These are phyloP conservation scores for Paraphaeosphaeria sporulosa DNA, from an alignment of 2,329 filamentous ascomycete genomes.

Conservation along the genomic window DNA sequence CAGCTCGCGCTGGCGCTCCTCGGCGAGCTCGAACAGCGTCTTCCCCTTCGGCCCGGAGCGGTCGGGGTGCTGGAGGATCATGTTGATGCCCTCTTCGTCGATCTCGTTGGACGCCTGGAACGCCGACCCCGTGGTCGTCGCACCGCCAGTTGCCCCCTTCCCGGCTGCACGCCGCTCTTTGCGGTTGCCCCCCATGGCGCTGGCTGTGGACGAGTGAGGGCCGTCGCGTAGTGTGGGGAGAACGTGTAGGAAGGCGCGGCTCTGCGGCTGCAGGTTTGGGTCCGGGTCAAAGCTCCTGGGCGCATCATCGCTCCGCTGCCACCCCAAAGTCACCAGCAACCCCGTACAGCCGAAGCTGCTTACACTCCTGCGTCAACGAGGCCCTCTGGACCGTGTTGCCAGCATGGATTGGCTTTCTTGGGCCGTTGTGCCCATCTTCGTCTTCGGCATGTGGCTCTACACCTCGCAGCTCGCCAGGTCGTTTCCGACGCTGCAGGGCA, in stretches of 20 bases:
- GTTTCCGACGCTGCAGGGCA: constrained; percentile 76
- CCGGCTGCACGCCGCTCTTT: constrained; percentile 54
- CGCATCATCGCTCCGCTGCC: constrained; percentile 4
- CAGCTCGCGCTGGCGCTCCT: constrained; percentile 62
- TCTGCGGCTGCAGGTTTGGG: constrained; percentile 20
- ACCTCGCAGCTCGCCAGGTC: constrained; percentile 54
- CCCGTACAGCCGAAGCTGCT: background rate
- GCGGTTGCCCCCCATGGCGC: constrained; percentile 50
- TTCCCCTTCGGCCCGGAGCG: constrained; percentile 66
- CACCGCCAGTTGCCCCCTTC: constrained; percentile 41
- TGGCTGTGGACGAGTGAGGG: constrained; percentile 10
- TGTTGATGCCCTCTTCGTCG: constrained; percentile 57
- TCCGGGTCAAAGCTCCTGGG: constrained; percentile 11
- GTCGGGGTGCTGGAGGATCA: constrained; percentile 74
- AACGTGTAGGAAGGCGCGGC: constrained; percentile 30
- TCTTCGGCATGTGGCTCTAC: constrained; percentile 57
- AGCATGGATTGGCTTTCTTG: constrained; percentile 52
- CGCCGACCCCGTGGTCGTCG: constrained; percentile 35
- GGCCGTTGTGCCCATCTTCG: constrained; percentile 51
- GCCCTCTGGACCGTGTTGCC: background rate
- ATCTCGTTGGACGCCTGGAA: constrained; percentile 49
- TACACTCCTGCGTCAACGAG: background rate
- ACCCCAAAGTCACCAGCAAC: background rate
- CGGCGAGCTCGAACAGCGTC: constrained; percentile 77
- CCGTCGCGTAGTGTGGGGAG: constrained; percentile 7